A percentile compares a stretch with the other conserved stretches of the same genome.
Conservation (phyloP, 305 asterid genomes). For the Solanum chacoense region DNA sequence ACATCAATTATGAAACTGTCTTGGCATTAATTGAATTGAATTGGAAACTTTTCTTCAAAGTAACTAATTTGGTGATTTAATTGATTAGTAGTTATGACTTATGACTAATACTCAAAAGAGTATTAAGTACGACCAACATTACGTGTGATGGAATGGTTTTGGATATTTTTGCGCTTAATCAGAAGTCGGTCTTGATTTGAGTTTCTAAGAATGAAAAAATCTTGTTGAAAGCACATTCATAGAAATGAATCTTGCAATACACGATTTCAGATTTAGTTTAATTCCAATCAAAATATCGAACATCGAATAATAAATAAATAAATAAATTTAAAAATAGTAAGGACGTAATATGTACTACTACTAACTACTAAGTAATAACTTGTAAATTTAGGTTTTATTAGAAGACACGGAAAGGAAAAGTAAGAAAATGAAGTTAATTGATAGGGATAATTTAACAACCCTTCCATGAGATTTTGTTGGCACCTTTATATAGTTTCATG, state of each 20-base stretch:
- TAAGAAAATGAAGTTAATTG: background rate
- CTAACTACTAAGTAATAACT: background rate
- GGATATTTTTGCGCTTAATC: background rate
- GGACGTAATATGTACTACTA: background rate
- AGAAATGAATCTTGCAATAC: background rate
- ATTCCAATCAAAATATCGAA: background rate
- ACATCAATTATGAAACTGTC: background rate
- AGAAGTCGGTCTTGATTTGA: background rate
- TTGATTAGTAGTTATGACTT: background rate
- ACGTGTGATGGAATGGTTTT: background rate
- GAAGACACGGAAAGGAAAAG: background rate
- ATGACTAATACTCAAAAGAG: background rate
- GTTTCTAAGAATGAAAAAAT: background rate
- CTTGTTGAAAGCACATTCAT: background rate
- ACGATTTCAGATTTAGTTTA: background rate
- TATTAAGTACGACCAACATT: background rate
- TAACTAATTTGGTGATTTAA: background rate
- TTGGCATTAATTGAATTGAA: background rate
- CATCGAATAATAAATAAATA: accelerated
- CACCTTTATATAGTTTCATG: background rate
- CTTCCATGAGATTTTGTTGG: background rate
- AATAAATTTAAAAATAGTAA: background rate
- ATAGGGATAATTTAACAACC: background rate
- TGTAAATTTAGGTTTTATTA: background rate
- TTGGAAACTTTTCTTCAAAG: background rate